A percentile compares a stretch with the other conserved stretches of the same genome.
These are phyloP conservation scores for Candida schatavii DNA, from an alignment of 805 yeast species.

Conservation along the genomic window DNA sequence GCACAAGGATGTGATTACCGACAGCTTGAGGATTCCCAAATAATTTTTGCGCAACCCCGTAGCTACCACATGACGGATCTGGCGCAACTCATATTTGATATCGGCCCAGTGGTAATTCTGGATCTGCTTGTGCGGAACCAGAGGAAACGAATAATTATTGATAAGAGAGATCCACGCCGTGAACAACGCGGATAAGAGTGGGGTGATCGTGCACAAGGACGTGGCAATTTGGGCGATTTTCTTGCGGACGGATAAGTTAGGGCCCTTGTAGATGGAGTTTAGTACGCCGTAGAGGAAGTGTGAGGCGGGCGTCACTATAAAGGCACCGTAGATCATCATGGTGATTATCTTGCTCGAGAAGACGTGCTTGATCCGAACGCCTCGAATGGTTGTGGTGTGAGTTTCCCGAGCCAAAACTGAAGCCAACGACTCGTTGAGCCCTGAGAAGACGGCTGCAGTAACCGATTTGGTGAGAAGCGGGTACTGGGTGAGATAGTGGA, in stretches of 20 bases:
- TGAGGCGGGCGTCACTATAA: conserved; percentile 55
- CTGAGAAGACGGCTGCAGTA: conserved; percentile 54
- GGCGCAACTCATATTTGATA: conserved; percentile 13
- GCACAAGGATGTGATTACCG: conserved; percentile 53
- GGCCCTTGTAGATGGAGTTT: conserved; percentile 39
- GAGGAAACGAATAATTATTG: conserved; percentile 30
- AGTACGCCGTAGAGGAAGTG: conserved; percentile 52
- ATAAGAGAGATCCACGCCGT: conserved; percentile 54
- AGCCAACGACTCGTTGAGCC: conserved; percentile 59
- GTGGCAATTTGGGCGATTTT: conserved; percentile 50
- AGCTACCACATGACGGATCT: conserved; percentile 18
- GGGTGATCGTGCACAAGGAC: conserved; percentile 55
- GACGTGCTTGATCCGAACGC: conserved; percentile 33
- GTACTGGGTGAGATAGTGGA: conserved; percentile 37
- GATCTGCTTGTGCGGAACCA: not conserved
- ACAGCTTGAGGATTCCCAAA: conserved; percentile 45
- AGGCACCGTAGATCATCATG: conserved; percentile 55
- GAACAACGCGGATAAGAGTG: conserved; percentile 46
- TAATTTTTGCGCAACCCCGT: conserved; percentile 42
- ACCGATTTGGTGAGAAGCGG: conserved; percentile 60
- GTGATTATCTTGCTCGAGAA: conserved; percentile 45
- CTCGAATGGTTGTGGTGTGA: conserved; percentile 17
- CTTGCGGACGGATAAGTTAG: conserved; percentile 36
- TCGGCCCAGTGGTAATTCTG: conserved; percentile 3
- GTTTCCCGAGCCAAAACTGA: conserved; percentile 48